Evolutionary conservation across 2,329 filamentous ascomycete genomes (phyloP).

Genomic region (Verticillium klebahnii): DNA sequence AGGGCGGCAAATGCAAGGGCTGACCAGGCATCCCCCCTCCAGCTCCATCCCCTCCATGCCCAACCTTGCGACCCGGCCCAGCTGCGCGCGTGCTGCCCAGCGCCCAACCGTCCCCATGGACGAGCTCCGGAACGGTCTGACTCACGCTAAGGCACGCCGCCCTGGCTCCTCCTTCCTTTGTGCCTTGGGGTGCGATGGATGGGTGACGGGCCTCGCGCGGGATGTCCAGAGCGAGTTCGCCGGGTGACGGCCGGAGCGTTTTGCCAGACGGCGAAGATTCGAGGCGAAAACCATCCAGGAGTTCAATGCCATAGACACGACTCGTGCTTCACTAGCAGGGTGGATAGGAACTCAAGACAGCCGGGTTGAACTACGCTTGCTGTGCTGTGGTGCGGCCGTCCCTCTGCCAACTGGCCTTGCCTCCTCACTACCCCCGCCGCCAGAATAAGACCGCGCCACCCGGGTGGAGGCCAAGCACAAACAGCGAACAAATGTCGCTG

Average conservation of each 20-base stretch:
- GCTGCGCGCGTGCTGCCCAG: not conserved
- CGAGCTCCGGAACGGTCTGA: not conserved
- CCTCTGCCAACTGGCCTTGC: not conserved
- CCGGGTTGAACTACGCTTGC: no score
- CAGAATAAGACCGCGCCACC: not conserved
- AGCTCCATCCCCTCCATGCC: not conserved
- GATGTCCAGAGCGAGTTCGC: not conserved
- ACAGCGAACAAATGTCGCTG: not conserved
- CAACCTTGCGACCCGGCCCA: not conserved
- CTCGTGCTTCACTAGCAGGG: no score
- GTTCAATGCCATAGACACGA: no score
- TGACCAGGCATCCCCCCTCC: not conserved
- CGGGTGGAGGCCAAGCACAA: not conserved
- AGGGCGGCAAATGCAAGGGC: not conserved
- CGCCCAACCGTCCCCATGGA: not conserved
- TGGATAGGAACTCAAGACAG: no score
- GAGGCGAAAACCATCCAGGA: no score
- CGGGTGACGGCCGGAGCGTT: not conserved
- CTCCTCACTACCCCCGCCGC: not conserved
- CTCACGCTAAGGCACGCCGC: not conserved
- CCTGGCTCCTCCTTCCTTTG: not conserved
- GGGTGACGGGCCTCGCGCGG: no score
- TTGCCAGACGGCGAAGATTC: no score
- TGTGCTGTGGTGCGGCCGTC: not conserved
- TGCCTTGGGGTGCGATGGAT: no score